phyloP scores from a whole-genome alignment of 1,284 basidiomycete species.

The Ceratobasidium sp. region DNA sequence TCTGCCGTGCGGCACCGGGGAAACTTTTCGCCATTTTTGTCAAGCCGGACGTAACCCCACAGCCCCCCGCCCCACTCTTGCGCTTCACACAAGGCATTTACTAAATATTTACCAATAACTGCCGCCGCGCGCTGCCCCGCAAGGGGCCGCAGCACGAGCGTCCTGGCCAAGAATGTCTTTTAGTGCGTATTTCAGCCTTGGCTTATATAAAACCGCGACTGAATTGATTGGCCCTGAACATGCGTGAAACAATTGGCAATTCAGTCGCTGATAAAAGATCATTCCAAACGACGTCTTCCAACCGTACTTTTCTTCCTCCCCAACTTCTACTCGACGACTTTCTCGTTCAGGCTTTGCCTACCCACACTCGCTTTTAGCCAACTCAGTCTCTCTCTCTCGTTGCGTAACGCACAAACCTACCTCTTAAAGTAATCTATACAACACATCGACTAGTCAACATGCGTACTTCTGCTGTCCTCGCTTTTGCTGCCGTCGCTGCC shows the following conservation, averaged over 20 bases:
- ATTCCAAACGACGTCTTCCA: not conserved
- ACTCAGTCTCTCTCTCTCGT: slow-evolving; percentile 3
- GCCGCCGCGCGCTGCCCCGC: too few relatives aligned
- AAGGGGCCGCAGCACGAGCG: too few relatives aligned
- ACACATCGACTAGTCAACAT: slow-evolving; percentile 29
- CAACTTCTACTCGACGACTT: slow-evolving; percentile 4
- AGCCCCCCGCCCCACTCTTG: too few relatives aligned
- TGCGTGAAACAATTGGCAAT: slow-evolving; percentile 38
- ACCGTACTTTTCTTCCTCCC: slow-evolving; percentile 15
- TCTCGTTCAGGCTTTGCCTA: slow-evolving; percentile 11
- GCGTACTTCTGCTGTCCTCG: slow-evolving; percentile 34
- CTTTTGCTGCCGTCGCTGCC: slow-evolving; percentile 26
- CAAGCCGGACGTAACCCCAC: too few relatives aligned
- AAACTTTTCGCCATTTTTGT: too few relatives aligned
- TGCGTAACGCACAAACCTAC: too few relatives aligned
- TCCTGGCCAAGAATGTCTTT: slow-evolving; percentile 6
- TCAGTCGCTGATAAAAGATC: slow-evolving; percentile 20
- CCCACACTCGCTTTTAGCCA: slow-evolving; percentile 34
- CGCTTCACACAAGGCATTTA: too few relatives aligned
- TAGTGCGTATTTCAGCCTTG: slow-evolving; percentile 25
- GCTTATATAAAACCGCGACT: slow-evolving; percentile 12
- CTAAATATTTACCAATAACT: too few relatives aligned
- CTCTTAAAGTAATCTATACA: slow-evolving; percentile 8
- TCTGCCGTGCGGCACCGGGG: too few relatives aligned
- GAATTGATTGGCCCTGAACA: slow-evolving; percentile 29